These are phyloP conservation scores for Eucalyptus guilfoylei DNA, from an alignment of 345 rosid genomes.

Conservation along the genomic window DNA sequence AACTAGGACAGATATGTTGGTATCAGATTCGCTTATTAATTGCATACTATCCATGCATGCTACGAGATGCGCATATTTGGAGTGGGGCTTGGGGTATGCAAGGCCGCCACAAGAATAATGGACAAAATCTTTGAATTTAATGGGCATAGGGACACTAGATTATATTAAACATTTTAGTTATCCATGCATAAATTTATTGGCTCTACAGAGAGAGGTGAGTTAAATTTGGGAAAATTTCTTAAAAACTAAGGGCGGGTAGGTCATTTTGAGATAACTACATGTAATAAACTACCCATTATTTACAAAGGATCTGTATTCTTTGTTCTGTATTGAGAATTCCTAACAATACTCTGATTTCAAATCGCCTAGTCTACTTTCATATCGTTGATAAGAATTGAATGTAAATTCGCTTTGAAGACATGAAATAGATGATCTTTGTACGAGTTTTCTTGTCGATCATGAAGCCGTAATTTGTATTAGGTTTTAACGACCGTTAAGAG, in stretches of 20 bases:
- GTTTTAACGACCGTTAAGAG: fast-evolving
- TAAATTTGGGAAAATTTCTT: background rate
- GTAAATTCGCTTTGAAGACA: background rate
- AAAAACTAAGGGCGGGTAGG: background rate
- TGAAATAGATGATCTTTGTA: background rate
- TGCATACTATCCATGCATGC: background rate
- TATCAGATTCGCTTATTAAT: background rate
- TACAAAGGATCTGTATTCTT: background rate
- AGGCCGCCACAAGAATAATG: background rate
- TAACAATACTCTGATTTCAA: too few species aligned
- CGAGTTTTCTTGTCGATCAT: background rate
- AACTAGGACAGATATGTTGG: background rate
- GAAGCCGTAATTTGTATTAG: background rate
- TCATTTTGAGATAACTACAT: background rate
- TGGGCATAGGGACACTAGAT: background rate
- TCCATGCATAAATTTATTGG: background rate
- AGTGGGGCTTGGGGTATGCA: background rate
- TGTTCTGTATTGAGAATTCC: background rate
- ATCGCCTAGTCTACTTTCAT: background rate
- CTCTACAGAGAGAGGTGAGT: background rate
- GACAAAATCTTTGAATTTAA: background rate
- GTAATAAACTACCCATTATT: background rate
- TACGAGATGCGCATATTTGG: background rate
- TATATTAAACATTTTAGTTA: too few species aligned
- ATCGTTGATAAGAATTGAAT: background rate